Conservation (phyloP, 129 eudicot genomes). For the Helichrysum umbraculigerum region DNA sequence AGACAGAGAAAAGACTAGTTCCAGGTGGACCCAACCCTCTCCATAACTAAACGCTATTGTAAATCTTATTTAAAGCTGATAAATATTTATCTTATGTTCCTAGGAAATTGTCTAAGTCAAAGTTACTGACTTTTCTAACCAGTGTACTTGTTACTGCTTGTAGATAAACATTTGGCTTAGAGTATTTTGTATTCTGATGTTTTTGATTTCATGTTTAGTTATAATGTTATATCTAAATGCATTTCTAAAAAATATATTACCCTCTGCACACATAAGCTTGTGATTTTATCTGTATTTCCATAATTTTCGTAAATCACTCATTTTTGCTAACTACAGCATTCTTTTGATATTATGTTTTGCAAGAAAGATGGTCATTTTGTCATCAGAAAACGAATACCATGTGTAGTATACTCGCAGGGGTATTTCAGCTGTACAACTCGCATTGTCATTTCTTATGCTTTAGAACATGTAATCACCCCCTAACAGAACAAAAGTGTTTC, state of each 20-base stretch:
- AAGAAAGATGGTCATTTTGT: too few species aligned
- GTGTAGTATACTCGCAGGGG: too few species aligned
- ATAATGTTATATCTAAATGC: neutral
- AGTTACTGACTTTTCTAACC: constrained; percentile 7
- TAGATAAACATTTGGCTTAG: neutral
- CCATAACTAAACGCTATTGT: constrained; percentile 50
- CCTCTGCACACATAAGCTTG: neutral
- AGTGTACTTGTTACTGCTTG: neutral
- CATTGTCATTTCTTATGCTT: too few species aligned
- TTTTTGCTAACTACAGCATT: neutral
- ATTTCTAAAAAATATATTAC: too few species aligned
- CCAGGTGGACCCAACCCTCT: constrained; percentile 85
- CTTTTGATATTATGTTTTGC: neutral
- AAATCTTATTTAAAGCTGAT: constrained; percentile 13
- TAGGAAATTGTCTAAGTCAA: constrained; percentile 11
- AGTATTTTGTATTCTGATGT: neutral
- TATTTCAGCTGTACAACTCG: too few species aligned
- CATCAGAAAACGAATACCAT: too few species aligned
- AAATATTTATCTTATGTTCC: constrained; percentile 16
- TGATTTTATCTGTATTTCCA: too few species aligned
- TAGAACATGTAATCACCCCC: too few species aligned
- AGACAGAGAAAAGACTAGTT: constrained; percentile 53
- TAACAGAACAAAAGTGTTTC: too few species aligned
- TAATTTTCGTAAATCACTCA: neutral
- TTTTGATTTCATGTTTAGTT: neutral